Evolutionary conservation across 148 eudicot genomes (phyloP), one percentile per base, ranked within the genome.

Genomic region (Rhododendron ovatum): DNA sequence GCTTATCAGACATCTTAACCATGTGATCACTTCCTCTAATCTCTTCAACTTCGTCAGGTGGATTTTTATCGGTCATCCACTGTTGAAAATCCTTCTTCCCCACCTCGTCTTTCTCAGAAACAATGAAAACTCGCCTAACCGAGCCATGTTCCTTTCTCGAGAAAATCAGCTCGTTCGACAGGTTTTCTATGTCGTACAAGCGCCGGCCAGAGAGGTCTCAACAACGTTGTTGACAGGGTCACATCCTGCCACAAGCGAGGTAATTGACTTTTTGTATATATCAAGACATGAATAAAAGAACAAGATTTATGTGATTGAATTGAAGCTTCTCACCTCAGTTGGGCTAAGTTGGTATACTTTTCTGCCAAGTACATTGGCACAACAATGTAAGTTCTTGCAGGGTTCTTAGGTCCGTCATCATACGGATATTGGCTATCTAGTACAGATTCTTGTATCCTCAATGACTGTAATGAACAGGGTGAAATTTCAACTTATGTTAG

Each of bases 311-410:
- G 39, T 20, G 26, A 37, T 55, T 37, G 26, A 7, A 59, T 20
- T 5, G 8, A 55, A 33, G 28, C 33, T 80, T 71, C 53, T 47
- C 37, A 85, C 87, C 85, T 82, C 71, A 83, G 65, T 33, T 73
- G 78, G 82, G 86, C 87, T 88, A 81, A 87, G 86, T 47, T 83
- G 82, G 78, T 87, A 89, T 45, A 84, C 82, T 57, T 57, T 41
- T 80, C n/a, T 74, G 87, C 69, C 3, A 86, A 17, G 82, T 28
- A 84, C n/a, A 45, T 20, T 24, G 82, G 86, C 24, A 87, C 89
- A 81, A 87, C 84, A 63, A 84, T 55, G 82, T 78, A 86, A 37
- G 84, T 55, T 10, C 85, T 86, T 26, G 87, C 69, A 20, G 79
- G 88, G 24, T 71, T 73, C 30, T 89, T 84, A 43, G 80, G 80